These are phyloP conservation scores for Candida tetrigidarum DNA, from an alignment of 1,139 yeast species.

Conservation along the genomic window DNA sequence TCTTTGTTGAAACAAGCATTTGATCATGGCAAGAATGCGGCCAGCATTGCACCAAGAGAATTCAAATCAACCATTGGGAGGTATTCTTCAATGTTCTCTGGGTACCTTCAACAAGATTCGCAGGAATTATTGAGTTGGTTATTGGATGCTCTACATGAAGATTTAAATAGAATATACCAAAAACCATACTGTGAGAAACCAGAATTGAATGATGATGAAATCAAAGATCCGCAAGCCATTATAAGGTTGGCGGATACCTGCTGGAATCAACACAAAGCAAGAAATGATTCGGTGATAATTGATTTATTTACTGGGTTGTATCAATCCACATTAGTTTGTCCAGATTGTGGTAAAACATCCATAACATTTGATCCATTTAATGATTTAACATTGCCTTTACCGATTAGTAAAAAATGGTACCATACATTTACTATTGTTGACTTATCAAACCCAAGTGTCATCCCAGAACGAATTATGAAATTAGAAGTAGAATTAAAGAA, in stretches of 20 bases:
- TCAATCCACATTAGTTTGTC: constrained; percentile 88
- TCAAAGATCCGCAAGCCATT: constrained; percentile 58
- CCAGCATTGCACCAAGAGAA: constrained; percentile 62
- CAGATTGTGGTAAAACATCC: constrained; percentile 78
- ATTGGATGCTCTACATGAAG: constrained; percentile 93
- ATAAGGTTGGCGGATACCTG: constrained; percentile 68
- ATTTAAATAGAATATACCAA: constrained; percentile 75
- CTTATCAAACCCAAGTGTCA: constrained; percentile 49
- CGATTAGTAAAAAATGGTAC: constrained; percentile 76
- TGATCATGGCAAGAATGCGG: constrained; percentile 24
- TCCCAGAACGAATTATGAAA: constrained; percentile 28
- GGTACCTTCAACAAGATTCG: constrained; percentile 92
- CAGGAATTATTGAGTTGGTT: constrained; percentile 93
- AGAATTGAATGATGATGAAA: constrained; percentile 67
- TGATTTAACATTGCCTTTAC: constrained; percentile 89
- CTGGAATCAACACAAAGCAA: constrained; percentile 77
- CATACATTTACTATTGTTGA: constrained; percentile 68
- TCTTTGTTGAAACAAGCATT: constrained; percentile 63
- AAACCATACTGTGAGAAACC: constrained; percentile 94
- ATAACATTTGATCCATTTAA: constrained; percentile 94
- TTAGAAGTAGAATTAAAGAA: constrained; percentile 76
- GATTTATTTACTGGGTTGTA: constrained; percentile 92
- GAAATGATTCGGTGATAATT: constrained; percentile 85
- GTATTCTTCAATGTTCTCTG: constrained; percentile 81
- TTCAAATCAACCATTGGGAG: constrained; percentile 83